A percentile compares a stretch with the other conserved stretches of the same genome.
phyloP scores from a whole-genome alignment of 176 grass and related monocot species.

The Pontederia paniculata region DNA sequence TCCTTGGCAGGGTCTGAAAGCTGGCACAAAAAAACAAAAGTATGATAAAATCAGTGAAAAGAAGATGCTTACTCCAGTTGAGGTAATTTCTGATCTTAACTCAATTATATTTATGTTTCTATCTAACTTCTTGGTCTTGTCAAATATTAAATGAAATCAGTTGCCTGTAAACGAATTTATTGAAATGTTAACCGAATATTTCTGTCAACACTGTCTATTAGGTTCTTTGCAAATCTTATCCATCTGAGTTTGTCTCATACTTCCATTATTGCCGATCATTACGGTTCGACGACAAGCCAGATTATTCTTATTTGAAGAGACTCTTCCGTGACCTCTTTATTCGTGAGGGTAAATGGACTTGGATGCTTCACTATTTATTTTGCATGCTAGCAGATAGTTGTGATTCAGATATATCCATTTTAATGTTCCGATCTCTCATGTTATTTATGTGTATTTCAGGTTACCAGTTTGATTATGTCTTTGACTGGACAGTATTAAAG shows the following conservation, averaged over 20 bases:
- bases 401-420: not conserved
- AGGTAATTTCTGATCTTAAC: slow-evolving; percentile 32
- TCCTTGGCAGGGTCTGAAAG: slow-evolving; percentile 78
- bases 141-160: not conserved
- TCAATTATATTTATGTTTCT: not conserved
- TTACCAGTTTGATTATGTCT: slow-evolving; percentile 67
- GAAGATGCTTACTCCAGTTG: slow-evolving; percentile 76
- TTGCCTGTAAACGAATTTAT: not conserved
- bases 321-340: slow-evolving; percentile 70
- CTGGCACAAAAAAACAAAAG: slow-evolving; percentile 81
- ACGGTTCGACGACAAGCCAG: slow-evolving; percentile 77
- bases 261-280: slow-evolving; percentile 73
- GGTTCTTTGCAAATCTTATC: slow-evolving; percentile 68
- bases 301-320: slow-evolving; percentile 66
- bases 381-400: not conserved
- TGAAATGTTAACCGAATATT: slow-evolving; percentile 2
- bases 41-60: slow-evolving; percentile 91
- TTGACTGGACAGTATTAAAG: slow-evolving; percentile 77
- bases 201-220: slow-evolving; percentile 15
- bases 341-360: slow-evolving; percentile 37
- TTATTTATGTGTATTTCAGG: slow-evolving; percentile 14
- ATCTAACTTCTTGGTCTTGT: not conserved
- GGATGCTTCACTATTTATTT: not conserved
- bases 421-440: not conserved
- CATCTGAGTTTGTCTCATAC: slow-evolving; percentile 61